These are phyloP conservation scores for Phytophthora ramorum DNA, from an alignment of 352 stramenopile genomes.

Conservation along the genomic window DNA sequence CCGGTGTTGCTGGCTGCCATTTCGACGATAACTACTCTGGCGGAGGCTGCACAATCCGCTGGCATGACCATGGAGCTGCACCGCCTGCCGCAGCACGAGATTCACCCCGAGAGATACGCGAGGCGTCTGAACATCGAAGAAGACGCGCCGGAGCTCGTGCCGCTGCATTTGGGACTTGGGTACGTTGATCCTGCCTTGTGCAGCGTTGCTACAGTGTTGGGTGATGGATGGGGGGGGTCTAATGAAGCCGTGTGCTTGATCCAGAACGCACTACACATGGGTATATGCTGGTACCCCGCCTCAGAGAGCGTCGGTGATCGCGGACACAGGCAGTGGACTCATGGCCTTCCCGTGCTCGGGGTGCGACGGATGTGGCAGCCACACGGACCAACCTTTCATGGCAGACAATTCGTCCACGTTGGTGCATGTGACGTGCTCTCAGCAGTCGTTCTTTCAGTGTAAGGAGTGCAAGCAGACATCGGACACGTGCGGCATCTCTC, in stretches of 20 bases:
- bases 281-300: conserved; percentile 83
- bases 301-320: conserved; percentile 84
- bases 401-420: conserved; percentile 70
- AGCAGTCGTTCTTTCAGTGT: conserved; percentile 64
- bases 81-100: conserved; percentile 39
- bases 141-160: conserved; percentile 58
- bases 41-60: conserved; percentile 8
- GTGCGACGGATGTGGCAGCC: conserved; percentile 70
- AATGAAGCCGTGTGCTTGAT: conserved; percentile 3
- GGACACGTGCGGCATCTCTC: conserved; percentile 69
- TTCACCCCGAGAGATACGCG: conserved; percentile 51
- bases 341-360: conserved; percentile 86
- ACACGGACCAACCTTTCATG: conserved; percentile 80
- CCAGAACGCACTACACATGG: conserved; percentile 87
- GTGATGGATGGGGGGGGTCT: not conserved
- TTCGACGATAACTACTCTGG: conserved; percentile 4
- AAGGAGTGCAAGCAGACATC: conserved; percentile 47
- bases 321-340: conserved; percentile 80
- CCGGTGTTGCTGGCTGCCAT: conserved; percentile 18
- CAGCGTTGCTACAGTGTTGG: not conserved
- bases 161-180: conserved; percentile 73
- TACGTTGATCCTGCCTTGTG: conserved; percentile 16
- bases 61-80: conserved; percentile 53
- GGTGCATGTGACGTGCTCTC: conserved; percentile 68
- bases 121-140: conserved; percentile 50